Percentiles rank a stretch among this genome's conserved stretches.
Conservation (phyloP, 1,284 basidiomycete species). For the Pseudozyma thailandica region DNA sequence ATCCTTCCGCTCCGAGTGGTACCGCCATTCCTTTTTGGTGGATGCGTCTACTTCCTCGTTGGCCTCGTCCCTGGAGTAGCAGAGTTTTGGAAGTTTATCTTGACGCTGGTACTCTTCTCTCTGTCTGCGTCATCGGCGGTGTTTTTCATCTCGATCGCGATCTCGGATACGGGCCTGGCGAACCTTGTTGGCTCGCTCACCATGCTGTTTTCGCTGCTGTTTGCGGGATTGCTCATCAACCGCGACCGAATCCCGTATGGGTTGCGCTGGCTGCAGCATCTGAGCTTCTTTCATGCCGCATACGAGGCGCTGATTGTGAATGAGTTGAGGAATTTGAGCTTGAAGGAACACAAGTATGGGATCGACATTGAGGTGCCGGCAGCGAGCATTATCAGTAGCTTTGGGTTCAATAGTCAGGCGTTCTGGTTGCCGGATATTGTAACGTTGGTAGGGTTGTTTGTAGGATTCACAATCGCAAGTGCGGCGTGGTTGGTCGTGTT, state of each 20-base stretch:
- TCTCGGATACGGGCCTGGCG: slow-evolving; percentile 85
- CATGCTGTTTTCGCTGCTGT: slow-evolving; percentile 92
- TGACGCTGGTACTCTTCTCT: slow-evolving; percentile 85
- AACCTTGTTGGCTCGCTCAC: slow-evolving; percentile 91
- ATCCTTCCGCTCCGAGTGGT: slow-evolving; percentile 92
- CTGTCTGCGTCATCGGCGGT: slow-evolving; percentile 90
- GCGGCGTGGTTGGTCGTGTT: slow-evolving; percentile 46
- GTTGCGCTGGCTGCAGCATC: slow-evolving; percentile 85
- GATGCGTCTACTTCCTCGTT: slow-evolving; percentile 90
- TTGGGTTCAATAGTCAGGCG: slow-evolving; percentile 56
- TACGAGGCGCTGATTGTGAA: slow-evolving; percentile 96
- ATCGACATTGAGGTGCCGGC: slow-evolving; percentile 59
- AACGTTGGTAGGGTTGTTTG: slow-evolving; percentile 36
- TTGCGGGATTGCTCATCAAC: slow-evolving; percentile 94
- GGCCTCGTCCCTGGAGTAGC: slow-evolving; percentile 89
- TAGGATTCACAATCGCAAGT: slow-evolving; percentile 25
- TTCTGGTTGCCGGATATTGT: slow-evolving; percentile 56
- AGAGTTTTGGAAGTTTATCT: slow-evolving; percentile 96
- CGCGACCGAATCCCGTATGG: slow-evolving; percentile 80
- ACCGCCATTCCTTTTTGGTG: slow-evolving; percentile 91
- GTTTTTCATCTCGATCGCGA: slow-evolving; percentile 86
- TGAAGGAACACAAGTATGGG: slow-evolving; percentile 75
- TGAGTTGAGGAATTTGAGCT: slow-evolving; percentile 89
- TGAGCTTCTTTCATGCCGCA: slow-evolving; percentile 98
- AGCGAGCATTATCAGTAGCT: slow-evolving; percentile 48